These are phyloP conservation scores for Pyricularia pennisetigena DNA, from an alignment of 2,329 filamentous ascomycete genomes.

Conservation along the genomic window DNA sequence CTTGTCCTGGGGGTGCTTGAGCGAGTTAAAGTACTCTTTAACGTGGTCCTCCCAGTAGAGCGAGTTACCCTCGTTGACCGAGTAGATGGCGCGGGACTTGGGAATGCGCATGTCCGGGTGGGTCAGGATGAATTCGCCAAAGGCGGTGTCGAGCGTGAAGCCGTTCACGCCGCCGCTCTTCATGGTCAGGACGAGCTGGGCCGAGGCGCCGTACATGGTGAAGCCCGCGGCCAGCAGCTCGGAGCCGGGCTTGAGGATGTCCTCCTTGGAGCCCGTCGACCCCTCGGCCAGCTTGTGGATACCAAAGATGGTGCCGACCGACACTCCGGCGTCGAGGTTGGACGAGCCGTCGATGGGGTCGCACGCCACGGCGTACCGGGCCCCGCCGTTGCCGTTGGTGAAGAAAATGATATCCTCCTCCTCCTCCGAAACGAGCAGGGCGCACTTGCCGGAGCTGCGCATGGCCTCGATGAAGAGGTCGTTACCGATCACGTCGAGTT, in stretches of 20 bases:
- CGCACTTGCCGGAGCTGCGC: constrained; percentile 83
- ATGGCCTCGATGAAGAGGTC: constrained; percentile 95
- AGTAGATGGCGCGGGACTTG: constrained; percentile 77
- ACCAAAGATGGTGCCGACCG: constrained; percentile 93
- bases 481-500: constrained; percentile 97
- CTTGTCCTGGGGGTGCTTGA: constrained; percentile 64
- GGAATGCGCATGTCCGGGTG: constrained; percentile 92
- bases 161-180: constrained; percentile 86
- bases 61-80: constrained; percentile 96
- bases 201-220: constrained; percentile 98
- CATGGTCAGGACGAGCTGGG: constrained; percentile 96
- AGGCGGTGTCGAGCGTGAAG: constrained; percentile 92
- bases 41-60: constrained; percentile 89
- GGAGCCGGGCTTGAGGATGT: constrained; percentile 80
- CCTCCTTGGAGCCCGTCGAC: constrained; percentile 65
- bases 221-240: constrained; percentile 94
- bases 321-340: constrained; percentile 95
- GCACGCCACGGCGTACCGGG: constrained; percentile 86
- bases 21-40: constrained; percentile 76
- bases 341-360: constrained; percentile 97
- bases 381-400: constrained; percentile 26
- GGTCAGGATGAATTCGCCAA: constrained; percentile 97
- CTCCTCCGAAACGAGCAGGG: constrained; percentile 93
- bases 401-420: constrained; percentile 91
- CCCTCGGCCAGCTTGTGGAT: constrained; percentile 82